Evolutionary conservation across 495 filamentous ascomycete species (phyloP), one percentile per base, ranked within the genome.

Genomic region (Talaromyces proteolyticus): DNA sequence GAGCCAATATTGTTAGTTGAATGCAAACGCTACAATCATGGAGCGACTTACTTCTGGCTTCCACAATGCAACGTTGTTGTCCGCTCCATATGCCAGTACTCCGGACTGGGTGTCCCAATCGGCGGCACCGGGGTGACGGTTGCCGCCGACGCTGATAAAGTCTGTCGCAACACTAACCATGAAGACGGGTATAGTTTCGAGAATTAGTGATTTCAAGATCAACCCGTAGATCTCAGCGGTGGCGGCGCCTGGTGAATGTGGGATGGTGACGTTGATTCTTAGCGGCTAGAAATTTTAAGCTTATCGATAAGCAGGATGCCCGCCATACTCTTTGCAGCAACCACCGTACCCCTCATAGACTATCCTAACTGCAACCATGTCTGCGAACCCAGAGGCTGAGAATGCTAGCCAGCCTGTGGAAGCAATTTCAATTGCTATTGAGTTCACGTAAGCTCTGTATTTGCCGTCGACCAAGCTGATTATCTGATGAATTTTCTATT

Each of bases 51-150:
- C 90, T 62, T 78, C 61, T 42, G 93, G 89, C 58, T 85, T 73
- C 93, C 93, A 97, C 45, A 96, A 60, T 24, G 91, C 93, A 51
- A 96, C 75, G 69, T 92, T 93, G 51, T 80, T 80, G 68, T 90
- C 89, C 22, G 91, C 86, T 34, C 93, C 93, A 68, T 88, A 98
- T 40, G 92, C 94, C 34, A 97, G 75, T 47, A 91, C 66, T 11
- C 86, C 83, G 29, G 75, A 71, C 53, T 81, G 68, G 6, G 72
- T 59, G 60, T 90, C 80, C 93, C 93, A 98, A 68, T 97, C 93
- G 12, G 93, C 90, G 11, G 88, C 88, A 14, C 82, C 82, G 21
- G 93, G 86, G 55, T 96, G 88, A 52, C 92, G 76, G 68, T 96
- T 97, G 34, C 88, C 91, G 49, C 93, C 93, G 49, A 84, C 84